These are phyloP conservation scores for Boletellus ananiceps DNA, from an alignment of 768 basidiomycete genomes.

Conservation along the genomic window DNA sequence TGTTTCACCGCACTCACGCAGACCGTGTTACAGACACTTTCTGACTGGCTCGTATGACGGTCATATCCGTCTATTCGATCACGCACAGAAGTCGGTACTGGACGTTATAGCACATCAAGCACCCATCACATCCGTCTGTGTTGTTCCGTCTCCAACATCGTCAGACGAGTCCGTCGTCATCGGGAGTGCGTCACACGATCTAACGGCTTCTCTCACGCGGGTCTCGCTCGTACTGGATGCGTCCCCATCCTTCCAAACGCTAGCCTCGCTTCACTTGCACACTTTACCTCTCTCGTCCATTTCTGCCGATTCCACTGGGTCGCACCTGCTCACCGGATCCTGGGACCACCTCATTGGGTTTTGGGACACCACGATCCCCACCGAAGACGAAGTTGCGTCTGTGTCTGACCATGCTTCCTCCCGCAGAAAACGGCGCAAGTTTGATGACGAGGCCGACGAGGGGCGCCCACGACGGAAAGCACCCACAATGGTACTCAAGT, in stretches of 20 bases:
- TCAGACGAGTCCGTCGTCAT: slow-evolving; percentile 38
- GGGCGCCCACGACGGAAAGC: slow-evolving; percentile 52
- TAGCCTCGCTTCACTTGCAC: slow-evolving; percentile 81
- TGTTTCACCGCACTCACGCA: not conserved
- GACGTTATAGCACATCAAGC: slow-evolving; percentile 53
- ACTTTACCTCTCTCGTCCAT: slow-evolving; percentile 76
- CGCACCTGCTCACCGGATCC: slow-evolving; percentile 72
- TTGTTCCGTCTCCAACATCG: slow-evolving; percentile 39
- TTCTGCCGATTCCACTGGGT: slow-evolving; percentile 47
- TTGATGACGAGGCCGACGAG: slow-evolving; percentile 32
- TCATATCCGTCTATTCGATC: slow-evolving; percentile 66
- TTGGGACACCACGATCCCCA: slow-evolving; percentile 66
- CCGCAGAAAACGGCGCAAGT: slow-evolving; percentile 60
- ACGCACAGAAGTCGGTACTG: slow-evolving; percentile 53
- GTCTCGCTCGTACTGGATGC: slow-evolving; percentile 9
- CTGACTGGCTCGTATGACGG: slow-evolving; percentile 82
- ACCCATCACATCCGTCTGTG: slow-evolving; percentile 61
- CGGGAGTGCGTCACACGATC: slow-evolving; percentile 76
- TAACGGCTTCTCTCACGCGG: slow-evolving; percentile 56
- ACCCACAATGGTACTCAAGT: slow-evolving; percentile 70
- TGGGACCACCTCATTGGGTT: slow-evolving; percentile 87
- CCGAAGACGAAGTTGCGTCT: slow-evolving; percentile 53
- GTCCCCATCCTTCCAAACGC: slow-evolving; percentile 17
- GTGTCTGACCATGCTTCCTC: slow-evolving; percentile 11
- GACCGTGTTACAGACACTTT: slow-evolving; percentile 46